phyloP scores from a whole-genome alignment of 2,329 filamentous ascomycete species.

The Diaporthe sp. region DNA sequence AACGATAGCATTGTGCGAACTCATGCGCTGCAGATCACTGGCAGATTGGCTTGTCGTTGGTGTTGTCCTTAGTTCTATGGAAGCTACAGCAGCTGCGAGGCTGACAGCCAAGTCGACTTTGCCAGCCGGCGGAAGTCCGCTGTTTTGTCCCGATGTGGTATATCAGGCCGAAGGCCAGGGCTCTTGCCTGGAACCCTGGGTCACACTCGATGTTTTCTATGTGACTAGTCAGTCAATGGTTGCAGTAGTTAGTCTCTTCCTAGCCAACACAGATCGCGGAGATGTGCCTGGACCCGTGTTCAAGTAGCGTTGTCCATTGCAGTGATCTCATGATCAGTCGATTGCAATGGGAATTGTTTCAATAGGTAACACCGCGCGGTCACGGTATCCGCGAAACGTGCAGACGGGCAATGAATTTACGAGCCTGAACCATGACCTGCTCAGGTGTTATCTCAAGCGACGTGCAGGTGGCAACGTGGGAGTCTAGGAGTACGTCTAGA shows the following conservation, averaged over 20 bases:
- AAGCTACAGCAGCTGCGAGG: neutral
- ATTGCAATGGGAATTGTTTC: conserved; percentile 8
- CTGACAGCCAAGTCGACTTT: neutral
- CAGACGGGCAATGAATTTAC: neutral
- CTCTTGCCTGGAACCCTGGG: neutral
- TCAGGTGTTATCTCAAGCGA: neutral
- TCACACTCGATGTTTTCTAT: neutral
- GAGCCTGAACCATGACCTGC: neutral
- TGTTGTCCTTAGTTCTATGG: neutral
- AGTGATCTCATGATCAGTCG: conserved; percentile 16
- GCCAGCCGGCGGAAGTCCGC: neutral
- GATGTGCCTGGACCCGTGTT: neutral
- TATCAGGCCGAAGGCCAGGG: neutral
- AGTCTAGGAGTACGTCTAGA: neutral
- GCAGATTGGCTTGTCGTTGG: neutral
- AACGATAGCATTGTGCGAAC: neutral
- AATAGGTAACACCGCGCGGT: conserved; percentile 17
- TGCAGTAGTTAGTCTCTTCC: neutral
- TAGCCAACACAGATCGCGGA: neutral
- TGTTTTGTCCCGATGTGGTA: conserved; percentile 8
- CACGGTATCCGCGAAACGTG: neutral
- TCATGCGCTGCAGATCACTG: neutral
- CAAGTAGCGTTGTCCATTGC: neutral
- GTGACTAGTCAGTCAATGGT: neutral
- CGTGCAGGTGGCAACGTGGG: neutral